Evolutionary conservation across 805 yeast species (phyloP), one percentile per base, ranked within the genome.

Genomic region (Ogataea kodamae): DNA sequence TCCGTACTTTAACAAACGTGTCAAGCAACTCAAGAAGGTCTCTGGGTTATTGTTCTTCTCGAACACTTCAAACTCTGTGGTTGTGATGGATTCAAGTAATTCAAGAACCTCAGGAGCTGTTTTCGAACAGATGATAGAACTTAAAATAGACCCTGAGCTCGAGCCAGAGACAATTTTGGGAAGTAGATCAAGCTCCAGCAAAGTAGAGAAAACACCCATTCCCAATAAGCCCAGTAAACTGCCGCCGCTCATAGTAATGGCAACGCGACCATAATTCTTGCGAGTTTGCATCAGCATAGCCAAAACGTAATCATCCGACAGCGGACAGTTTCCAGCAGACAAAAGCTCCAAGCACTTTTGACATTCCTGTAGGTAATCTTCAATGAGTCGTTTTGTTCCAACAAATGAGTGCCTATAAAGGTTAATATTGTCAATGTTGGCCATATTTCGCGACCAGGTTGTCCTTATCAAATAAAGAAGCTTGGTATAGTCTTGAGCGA

Each of bases 101-200:
- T 61, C 69, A 12, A 67, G 57, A 2, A 79, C 67, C 57, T 89
- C 97, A 19, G 77, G 83, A 38, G 78, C 79, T 7, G 81, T 74
- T 52, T 82, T 86, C 11, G 84, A 80, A 52, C 96, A 87, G 28
- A 92, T 67, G 11, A 92, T 76, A 30, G 95, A 76, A 12, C 97
- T 97, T 28, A 92, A 80, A 33, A 92, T 89, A 1, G 96, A 88
- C 11, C 99, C 99, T 0, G 97, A 95, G 15, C 96, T 86, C 9
- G 95, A 83, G 1, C 99, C 98, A 29, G 95, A 83, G 10, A 92
- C 76, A 22, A 92, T 84, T 30, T 83, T 72, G 0, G 99, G 99
- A 15, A 90, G 63, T 14, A 88, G 64, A 34, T 81, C 78, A 32
- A 74, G 70, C 46, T 86, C 92, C 24, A 81, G 61, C 18, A 92